Evolutionary conservation across 2,329 filamentous ascomycete genomes (phyloP), one percentile per base, ranked within the genome.

Genomic region (Colletotrichum lindemuthianum): DNA sequence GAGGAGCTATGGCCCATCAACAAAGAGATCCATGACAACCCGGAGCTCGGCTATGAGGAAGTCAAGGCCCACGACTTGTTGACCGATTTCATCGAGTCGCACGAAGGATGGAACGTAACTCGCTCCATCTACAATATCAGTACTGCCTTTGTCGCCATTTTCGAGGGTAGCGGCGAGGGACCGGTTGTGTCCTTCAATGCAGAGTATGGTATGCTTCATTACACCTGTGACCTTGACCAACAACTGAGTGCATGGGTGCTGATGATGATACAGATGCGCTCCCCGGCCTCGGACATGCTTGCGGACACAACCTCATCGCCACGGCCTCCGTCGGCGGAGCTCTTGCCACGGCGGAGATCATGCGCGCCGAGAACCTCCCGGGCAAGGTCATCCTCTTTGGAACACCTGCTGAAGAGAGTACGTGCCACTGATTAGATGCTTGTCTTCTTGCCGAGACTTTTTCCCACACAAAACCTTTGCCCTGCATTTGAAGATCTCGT

Each of bases 341-440:
- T 32, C 69, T 87, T 3, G 83, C 81, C 4, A 76, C 83, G 1
- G 82, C 81, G 0, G 72, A 79, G 33, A 70, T 81, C 2, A 74
- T 86, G 67, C 77, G 74, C 16, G 70, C 75, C 11, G 74, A 79
- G 44, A 67, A 72, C 1, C 72, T 87, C 2, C 69, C 77, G 0
- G 83, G 83, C 5, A 80, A 78, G 55, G 73, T 84, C 6, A 72
- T 80, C 6, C 69, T 85, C 33, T 78, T 85, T 41, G 83, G 82
- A 37, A 85, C 83, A 0, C 83, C 83, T 0, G 83, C 80, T 9
- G 82, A 84, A 72, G 82, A 84, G 73, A 78, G 79, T 63, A 32
- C 39, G 53, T 16, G 13, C 24, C 24, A 24, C 5, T 4, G 24
- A 24, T 24, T 24, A 24, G 24, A 24, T 3, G 24, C 3, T 4